Evolutionary conservation across 129 eudicot species (phyloP), one percentile per base, ranked within the genome.

Genomic region (Chrysanthemum seticuspe): DNA sequence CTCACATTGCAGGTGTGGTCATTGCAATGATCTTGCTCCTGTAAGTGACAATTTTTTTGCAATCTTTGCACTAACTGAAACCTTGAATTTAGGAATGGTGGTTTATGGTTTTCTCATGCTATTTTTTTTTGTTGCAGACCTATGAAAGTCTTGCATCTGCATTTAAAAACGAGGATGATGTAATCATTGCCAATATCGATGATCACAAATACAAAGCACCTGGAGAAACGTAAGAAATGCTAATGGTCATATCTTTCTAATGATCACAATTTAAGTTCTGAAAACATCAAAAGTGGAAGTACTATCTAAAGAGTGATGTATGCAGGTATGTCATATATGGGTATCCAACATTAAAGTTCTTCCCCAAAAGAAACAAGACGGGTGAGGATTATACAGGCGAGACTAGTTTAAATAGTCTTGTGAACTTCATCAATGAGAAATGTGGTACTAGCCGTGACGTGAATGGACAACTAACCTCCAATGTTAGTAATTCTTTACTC

Each of bases 1-100:
- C n/a, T 55, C 9, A 2, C 56, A 34, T 62, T 78, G 74, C 87
- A 87, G 96, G 98, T 92, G 98, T 78, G 88, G 88, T 45, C 92
- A 87, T 74, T 92, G 98, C 88, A 85, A 92, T 61, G 67, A 57
- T 76, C 95, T 92, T 72, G 98, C 95, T 83, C 93, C 96, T 70
- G 98, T 92, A 80, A 81, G 96, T 81, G 18, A 76, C 62, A 58
- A 5, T 52, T 1, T 49, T 59, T 16, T 25, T 36, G 44, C 44
- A 36, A 48, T 9, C 49, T 47, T 9, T 16, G 5, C 65, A 2
- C 15, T 34, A 74, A 52, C 10, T 31, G 19, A 31, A 74, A 25
- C 29, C 29, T 62, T 21, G 7, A 13, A 16, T 18, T 13, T 52
- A 63, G 19, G 8, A 74, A 54, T 10, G 3, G 3, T 65, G 23